phyloP scores from a whole-genome alignment of 2,329 filamentous ascomycete genomes.

The Cordyceps cicadae region DNA sequence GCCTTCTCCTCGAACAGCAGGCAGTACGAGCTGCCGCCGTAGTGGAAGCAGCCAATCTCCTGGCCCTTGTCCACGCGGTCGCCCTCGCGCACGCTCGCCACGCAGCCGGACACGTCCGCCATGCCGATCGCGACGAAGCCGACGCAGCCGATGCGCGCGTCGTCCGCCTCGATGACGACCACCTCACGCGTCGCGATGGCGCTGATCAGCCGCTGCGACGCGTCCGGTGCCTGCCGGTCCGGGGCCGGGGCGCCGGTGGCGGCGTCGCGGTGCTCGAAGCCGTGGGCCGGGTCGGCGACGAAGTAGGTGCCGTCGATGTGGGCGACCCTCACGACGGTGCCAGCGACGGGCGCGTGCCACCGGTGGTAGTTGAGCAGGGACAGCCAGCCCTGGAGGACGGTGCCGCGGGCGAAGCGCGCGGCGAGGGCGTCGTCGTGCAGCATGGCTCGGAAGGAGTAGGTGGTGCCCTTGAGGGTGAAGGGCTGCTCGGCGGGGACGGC shows the following conservation, averaged over 20 bases:
- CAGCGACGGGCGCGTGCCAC: not conserved
- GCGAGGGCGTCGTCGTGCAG: not conserved
- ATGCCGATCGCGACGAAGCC: not conserved
- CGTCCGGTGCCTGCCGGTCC: not conserved
- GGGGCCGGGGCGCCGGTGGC: not conserved
- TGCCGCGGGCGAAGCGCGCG: not conserved
- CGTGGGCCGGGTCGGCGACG: not conserved
- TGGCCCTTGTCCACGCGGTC: not conserved
- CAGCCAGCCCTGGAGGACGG: not conserved
- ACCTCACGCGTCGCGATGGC: not conserved
- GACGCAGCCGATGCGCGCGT: not conserved
- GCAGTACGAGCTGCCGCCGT: not conserved
- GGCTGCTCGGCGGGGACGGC: not conserved
- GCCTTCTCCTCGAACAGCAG: not conserved
- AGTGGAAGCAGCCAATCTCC: not conserved
- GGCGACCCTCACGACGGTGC: not conserved
- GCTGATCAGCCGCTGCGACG: not conserved
- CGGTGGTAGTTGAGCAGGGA: not conserved
- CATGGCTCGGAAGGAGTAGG: not conserved
- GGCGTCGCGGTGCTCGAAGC: not conserved
- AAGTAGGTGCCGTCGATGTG: not conserved
- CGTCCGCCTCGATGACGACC: not conserved
- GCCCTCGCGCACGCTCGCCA: not conserved
- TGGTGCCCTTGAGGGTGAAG: not conserved
- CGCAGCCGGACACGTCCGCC: not conserved